These are phyloP conservation scores for Aspergillus ochraceus DNA, from an alignment of 2,329 filamentous ascomycete genomes.

Conservation along the genomic window DNA sequence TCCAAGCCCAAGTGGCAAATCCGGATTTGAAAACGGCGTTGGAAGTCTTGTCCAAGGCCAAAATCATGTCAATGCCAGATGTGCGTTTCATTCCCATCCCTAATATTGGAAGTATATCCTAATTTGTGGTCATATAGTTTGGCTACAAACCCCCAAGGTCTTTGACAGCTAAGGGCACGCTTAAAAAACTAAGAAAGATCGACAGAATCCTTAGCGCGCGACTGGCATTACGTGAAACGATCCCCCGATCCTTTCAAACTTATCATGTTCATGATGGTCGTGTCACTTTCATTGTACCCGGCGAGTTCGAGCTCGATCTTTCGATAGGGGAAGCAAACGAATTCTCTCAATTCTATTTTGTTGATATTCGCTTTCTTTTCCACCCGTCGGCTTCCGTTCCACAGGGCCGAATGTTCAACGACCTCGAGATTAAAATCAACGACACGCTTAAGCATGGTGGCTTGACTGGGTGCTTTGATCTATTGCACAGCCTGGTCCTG, in stretches of 20 bases:
- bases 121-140: conserved; percentile 50
- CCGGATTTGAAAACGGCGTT: conserved; percentile 90
- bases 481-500: conserved; percentile 82
- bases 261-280: conserved; percentile 83
- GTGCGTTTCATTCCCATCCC: conserved; percentile 48
- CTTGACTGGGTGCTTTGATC: conserved; percentile 76
- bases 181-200: conserved; percentile 74
- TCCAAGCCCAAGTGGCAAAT: conserved; percentile 74
- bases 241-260: conserved; percentile 74
- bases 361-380: conserved; percentile 86
- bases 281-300: conserved; percentile 78
- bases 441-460: conserved; percentile 68
- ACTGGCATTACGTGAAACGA: conserved; percentile 79
- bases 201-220: conserved; percentile 81
- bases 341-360: conserved; percentile 85
- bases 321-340: conserved; percentile 85
- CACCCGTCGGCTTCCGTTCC: conserved; percentile 67
- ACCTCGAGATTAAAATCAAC: conserved; percentile 73
- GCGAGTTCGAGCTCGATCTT: conserved; percentile 90
- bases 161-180: conserved; percentile 68
- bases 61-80: conserved; percentile 76
- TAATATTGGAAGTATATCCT: conserved; percentile 7
- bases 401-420: conserved; percentile 60
- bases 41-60: conserved; percentile 77
- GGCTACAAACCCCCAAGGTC: conserved; percentile 74